Conservation (phyloP, 2,329 filamentous ascomycete species). For the Colletotrichum sp. region DNA sequence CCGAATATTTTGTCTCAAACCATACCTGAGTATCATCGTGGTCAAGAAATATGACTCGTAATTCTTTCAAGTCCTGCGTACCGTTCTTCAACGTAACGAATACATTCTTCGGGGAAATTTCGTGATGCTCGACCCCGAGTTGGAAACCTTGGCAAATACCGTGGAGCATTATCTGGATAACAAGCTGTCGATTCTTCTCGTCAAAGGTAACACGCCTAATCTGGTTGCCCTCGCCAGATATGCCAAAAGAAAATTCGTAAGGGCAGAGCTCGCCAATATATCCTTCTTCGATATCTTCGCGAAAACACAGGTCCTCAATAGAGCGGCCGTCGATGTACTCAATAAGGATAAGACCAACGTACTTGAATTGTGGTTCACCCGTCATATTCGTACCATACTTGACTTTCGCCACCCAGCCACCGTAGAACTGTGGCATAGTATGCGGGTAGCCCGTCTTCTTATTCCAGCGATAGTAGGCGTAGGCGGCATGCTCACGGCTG, state of each 20-base stretch:
- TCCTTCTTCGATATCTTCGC: too few relatives aligned
- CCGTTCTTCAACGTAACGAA: neutral
- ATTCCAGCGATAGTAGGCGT: neutral
- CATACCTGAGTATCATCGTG: neutral
- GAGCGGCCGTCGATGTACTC: neutral
- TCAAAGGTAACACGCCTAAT: neutral
- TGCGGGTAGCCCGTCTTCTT: neutral
- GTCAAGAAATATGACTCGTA: neutral
- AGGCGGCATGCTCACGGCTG: neutral
- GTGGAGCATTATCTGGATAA: neutral
- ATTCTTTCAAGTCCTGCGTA: neutral
- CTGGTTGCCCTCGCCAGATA: neutral
- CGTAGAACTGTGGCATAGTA: neutral
- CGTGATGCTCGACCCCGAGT: neutral
- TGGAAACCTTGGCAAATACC: neutral
- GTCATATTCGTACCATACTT: too few relatives aligned
- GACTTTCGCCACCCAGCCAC: neutral
- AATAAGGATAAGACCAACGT: neutral
- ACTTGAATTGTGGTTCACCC: neutral
- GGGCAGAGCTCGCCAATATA: neutral
- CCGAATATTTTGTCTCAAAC: neutral
- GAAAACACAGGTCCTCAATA: neutral
- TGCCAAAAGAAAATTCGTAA: neutral
- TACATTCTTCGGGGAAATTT: slow-evolving; percentile 32
- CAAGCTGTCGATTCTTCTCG: neutral